Conservation (phyloP, 805 yeast species). For the Helenozyma baotianmanensis region DNA sequence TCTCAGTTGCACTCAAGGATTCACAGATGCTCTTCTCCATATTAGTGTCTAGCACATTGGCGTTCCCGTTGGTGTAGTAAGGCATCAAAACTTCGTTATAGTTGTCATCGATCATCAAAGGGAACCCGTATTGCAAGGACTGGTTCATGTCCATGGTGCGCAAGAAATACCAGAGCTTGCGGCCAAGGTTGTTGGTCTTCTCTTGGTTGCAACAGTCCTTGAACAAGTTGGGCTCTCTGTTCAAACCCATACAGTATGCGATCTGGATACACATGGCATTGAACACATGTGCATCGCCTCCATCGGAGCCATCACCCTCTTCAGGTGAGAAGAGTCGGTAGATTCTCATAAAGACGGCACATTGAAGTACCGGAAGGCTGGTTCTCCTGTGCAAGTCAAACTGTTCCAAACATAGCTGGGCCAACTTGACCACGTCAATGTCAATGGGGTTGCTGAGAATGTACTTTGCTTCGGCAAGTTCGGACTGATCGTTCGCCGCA, state of each 20-base stretch:
- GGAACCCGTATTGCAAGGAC: constrained; percentile 32
- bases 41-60: constrained; percentile 29
- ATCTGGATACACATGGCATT: constrained; percentile 27
- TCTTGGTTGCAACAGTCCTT: background rate
- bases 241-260: constrained; percentile 19
- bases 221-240: constrained; percentile 15
- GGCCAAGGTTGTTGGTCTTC: constrained; percentile 5
- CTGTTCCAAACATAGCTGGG: constrained; percentile 33
- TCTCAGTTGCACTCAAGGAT: background rate
- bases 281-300: constrained; percentile 12
- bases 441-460: constrained; percentile 27
- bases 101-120: constrained; percentile 25
- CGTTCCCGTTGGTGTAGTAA: constrained; percentile 28
- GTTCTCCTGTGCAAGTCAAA: constrained; percentile 19
- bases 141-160: constrained; percentile 32
- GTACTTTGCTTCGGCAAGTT: constrained; percentile 18
- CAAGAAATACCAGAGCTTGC: constrained; percentile 19
- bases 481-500: background rate
- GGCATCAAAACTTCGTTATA: constrained; percentile 29
- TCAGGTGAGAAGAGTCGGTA: constrained; percentile 13
- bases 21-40: constrained; percentile 31
- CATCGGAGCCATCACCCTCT: constrained; percentile 15
- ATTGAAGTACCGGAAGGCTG: constrained; percentile 13
- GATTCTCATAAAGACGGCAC: constrained; percentile 10
- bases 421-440: constrained; percentile 26